Base-by-base conservation (phyloP, 1,284 basidiomycete genomes). In the Jaminaea rosea region DNA sequence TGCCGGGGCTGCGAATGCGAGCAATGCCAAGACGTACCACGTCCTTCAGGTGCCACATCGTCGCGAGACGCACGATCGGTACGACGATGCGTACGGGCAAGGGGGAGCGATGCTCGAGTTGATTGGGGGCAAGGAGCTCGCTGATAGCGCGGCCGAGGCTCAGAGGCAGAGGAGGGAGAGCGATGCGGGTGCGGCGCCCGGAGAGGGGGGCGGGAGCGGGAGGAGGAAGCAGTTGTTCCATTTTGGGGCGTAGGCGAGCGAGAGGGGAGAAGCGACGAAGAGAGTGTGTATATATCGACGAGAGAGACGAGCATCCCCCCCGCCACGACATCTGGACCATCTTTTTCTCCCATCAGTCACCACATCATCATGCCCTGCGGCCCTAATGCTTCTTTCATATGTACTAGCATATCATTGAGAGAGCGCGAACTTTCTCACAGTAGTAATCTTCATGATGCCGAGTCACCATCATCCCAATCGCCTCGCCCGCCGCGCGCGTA, bases 221-320 rank as follows among this genome's bases (percentile, higher is more conserved):
- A 59, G 62, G 23, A 54, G 64, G 1, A 67, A 65, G 48, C 59
- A 59, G 49, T 47, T 67, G 9, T 67, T 67, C 55, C 62, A 65
- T 46, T 67, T 67, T 58, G 65, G 39, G 5, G 19, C 39, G 17
- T 42, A 11, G 11, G 39, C 11, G 9, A 15, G 29, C 29, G 29
- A 8, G 29, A 31, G 29, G 29, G n/a, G n/a, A n/a, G n/a, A n/a
- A n/a, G n/a, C n/a, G n/a, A n/a, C n/a, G n/a, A n/a, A n/a, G n/a
- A n/a, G n/a, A n/a, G n/a, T n/a, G n/a, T n/a, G n/a, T n/a, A n/a
- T n/a, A n/a, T n/a, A n/a, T n/a, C n/a, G n/a, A n/a, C n/a, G n/a
- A n/a, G n/a, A n/a, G n/a, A n/a, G n/a, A n/a, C n/a, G n/a, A n/a
- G n/a, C n/a, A n/a, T n/a, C n/a, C n/a, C n/a, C n/a, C n/a, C n/a